Base-by-base conservation (phyloP, 2,329 filamentous ascomycete species). In the Colletotrichum camelliae region DNA sequence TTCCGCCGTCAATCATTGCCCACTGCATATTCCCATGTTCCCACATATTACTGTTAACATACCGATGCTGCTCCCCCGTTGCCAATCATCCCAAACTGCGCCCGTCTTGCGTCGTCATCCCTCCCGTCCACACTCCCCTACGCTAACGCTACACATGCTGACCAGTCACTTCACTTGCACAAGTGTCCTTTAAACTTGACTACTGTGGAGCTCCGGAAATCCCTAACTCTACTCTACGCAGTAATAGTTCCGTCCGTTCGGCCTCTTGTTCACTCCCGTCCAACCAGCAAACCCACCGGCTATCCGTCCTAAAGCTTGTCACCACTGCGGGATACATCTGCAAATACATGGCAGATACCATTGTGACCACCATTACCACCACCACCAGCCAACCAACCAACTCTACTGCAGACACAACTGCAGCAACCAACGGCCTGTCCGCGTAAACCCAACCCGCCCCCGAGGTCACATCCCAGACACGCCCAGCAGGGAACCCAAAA, bases 51-150 rank as follows among this genome's bases (percentile, higher is more conserved):
- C 37, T 58, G 55, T 67, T 43, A 43, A 29, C 64, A 48, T 52
- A 35, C 31, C 39, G 39, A 43, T 43, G 18, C 39, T 67, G n/a
- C 13, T 35, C 33, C 52, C 21, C 69, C 57, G 31, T 43, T n/a
- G 39, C 39, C 39, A 58, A 57, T 61, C 55, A 62, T 39, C 52
- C 43, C 55, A 75, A 67, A 55, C 69, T 67, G 73, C 69, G 73
- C 69, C 73, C 62, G 29, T 57, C n/a, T 57, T 39, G 69, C 73
- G 55, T 73, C 62, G 70, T 75, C 69, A 75, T 75, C 73, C 62
- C 35, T 67, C 68, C 60, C 57, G 52, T 43, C 52, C 66, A 29
- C 33, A 61, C 29, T 64, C 58, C 58, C 67, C 48, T 67, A 57
- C 65, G n/a, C 43, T n/a, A 43, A 43, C 39, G 39, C 39, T 43